Base-by-base conservation (phyloP, 441 rosid genomes). In the Aquilaria agallochum region DNA sequence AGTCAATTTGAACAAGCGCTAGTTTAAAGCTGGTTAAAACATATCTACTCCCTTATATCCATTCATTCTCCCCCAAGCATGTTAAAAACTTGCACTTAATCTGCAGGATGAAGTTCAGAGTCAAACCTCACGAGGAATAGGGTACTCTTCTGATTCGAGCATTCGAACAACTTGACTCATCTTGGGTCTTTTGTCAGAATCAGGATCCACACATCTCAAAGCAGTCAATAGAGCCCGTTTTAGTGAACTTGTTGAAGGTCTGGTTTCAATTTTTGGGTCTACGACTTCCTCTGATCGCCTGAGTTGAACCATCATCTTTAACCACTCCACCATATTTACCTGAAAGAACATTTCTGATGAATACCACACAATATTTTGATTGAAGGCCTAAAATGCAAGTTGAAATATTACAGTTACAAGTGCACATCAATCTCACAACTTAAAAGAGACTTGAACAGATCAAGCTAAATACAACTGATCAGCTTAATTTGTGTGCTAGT, bases 251-350 rank as follows among this genome's bases (percentile, higher is more conserved):
- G 84, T 81, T 47, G 87, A 67, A 50, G 95, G 95, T 72, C 75
- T 80, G 54, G 71, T 63, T 71, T 81, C 86, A 51, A 85, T 77
- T 56, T 77, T 83, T 54, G 80, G 84, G 58, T 88, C 95, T 31
- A 88, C 86, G 46, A 88, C 95, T 27, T 81, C 91, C 42, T 81
- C 91, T 51, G 87, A 78, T 53, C 79, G 86, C 62, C 87, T 74
- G 68, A 73, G 84, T 47, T 85, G 88, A 11, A 88, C 89, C 91
- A 83, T 88, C 73, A 80, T 76, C 79, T 88, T 88, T 42, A 88
- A 67, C 95, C 95, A 88, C 72, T 88, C 91, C 52, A 88, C 91
- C 82, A 88, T 76, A 80, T 88, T 85, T 68, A 80, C 89, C 95
- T 85, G 74, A 55, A 60, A 67, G 9, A 65, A 36, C 48, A 71